A percentile compares a stretch with the other conserved stretches of the same genome.
These are phyloP conservation scores for Trichocladium antarcticum DNA, from an alignment of 495 filamentous ascomycete genomes.

Conservation along the genomic window DNA sequence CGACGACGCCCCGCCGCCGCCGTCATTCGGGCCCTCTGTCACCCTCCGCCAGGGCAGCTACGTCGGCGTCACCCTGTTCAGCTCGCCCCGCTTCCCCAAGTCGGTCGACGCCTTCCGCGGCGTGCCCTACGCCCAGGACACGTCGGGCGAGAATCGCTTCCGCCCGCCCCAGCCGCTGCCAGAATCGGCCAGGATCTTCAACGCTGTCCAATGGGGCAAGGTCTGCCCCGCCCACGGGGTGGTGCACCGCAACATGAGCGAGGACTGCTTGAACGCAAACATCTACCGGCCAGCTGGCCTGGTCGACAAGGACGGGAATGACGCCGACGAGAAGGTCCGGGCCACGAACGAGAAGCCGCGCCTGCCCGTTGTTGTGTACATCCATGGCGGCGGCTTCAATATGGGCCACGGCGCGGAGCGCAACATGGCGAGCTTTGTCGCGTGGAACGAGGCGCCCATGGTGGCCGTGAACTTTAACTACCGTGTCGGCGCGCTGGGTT, in stretches of 20 bases:
- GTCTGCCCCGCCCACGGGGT: conserved; percentile 30
- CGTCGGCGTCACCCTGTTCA: conserved; percentile 36
- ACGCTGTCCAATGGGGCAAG: conserved; percentile 37
- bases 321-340: background rate
- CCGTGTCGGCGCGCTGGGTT: conserved; percentile 56
- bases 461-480: conserved; percentile 59
- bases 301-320: conserved; percentile 13
- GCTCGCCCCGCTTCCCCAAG: conserved; percentile 32
- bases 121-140: conserved; percentile 49
- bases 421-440: conserved; percentile 42
- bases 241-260: conserved; percentile 25
- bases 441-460: conserved; percentile 42
- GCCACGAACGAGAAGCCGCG: conserved; percentile 20
- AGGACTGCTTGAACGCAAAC: conserved; percentile 45
- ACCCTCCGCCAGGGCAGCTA: conserved; percentile 44
- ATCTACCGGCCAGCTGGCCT: conserved; percentile 34
- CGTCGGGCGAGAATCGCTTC: conserved; percentile 47
- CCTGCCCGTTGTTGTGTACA: conserved; percentile 50
- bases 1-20: too few relatives aligned
- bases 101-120: conserved; percentile 48
- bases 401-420: conserved; percentile 32
- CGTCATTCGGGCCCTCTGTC: conserved; percentile 22
- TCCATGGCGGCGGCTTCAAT: conserved; percentile 48
- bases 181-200: conserved; percentile 21
- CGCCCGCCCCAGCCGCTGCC: conserved; percentile 36